These are phyloP conservation scores for Malus hybrid DNA, from an alignment of 331 rosid species.

Conservation along the genomic window DNA sequence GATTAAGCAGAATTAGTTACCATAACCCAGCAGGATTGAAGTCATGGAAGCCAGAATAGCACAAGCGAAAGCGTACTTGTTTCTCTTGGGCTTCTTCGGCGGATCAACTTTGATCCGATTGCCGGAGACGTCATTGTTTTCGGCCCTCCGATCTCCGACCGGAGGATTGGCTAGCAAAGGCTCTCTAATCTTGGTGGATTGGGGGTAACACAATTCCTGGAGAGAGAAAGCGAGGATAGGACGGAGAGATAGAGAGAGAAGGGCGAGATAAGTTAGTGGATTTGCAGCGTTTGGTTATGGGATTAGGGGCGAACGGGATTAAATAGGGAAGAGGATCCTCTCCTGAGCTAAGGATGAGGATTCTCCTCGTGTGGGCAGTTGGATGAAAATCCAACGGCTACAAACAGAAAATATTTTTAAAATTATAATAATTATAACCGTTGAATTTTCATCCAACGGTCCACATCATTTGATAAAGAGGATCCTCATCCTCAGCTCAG, in stretches of 20 bases:
- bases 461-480: too few species aligned
- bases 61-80: slow-evolving; percentile 2
- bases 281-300: not conserved
- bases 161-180: not conserved
- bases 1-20: not conserved
- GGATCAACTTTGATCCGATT: not conserved
- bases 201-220: not conserved
- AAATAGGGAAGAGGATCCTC: too few species aligned
- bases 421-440: too few species aligned
- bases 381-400: too few species aligned
- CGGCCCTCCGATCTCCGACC: not conserved
- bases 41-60: slow-evolving; percentile 7
- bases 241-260: not conserved
- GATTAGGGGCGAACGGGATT: not conserved
- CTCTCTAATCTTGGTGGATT: not conserved
- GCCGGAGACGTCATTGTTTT: not conserved
- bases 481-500: too few species aligned
- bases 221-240: not conserved
- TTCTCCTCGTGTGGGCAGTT: too few species aligned
- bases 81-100: not conserved
- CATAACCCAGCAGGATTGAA: slow-evolving; percentile 4
- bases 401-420: too few species aligned
- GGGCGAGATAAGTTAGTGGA: not conserved
- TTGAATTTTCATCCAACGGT: too few species aligned
- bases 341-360: too few species aligned